A percentile compares a stretch with the other conserved stretches of the same genome.
Conservation (phyloP, 176 grass and related monocot species). For the Pontederia paniculata region DNA sequence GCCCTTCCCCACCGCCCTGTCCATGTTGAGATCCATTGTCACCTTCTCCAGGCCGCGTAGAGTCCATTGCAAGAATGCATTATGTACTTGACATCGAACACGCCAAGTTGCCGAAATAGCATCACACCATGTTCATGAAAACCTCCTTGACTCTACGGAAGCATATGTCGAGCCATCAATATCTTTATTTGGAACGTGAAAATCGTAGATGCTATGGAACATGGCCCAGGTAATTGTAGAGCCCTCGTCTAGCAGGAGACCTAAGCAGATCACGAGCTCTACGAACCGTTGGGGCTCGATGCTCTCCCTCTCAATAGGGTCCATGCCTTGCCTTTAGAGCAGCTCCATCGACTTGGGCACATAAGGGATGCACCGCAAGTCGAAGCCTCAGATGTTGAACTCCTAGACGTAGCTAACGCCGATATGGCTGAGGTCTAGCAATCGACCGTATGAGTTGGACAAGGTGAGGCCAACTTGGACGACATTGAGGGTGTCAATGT, state of each 20-base stretch:
- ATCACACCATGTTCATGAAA: constrained; percentile 3
- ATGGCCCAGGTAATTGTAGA: background rate
- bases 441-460: too few species aligned
- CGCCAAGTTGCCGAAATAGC: background rate
- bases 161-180: background rate
- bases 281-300: too few species aligned
- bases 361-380: too few species aligned
- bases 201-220: too few species aligned
- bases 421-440: too few species aligned
- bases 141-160: constrained; percentile 8
- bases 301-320: background rate
- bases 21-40: constrained; percentile 3
- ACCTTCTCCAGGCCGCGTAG: constrained; percentile 10
- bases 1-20: background rate
- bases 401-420: too few species aligned
- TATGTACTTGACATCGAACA: constrained; percentile 42
- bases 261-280: background rate
- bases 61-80: constrained; percentile 3
- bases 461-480: too few species aligned
- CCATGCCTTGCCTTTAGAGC: background rate
- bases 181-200: background rate
- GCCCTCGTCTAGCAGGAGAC: background rate
- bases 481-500: too few species aligned
- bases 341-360: too few species aligned
- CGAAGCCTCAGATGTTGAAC: too few species aligned